These are phyloP conservation scores for Escallonia herrerae DNA, from an alignment of 129 eudicot species.

Conservation along the genomic window DNA sequence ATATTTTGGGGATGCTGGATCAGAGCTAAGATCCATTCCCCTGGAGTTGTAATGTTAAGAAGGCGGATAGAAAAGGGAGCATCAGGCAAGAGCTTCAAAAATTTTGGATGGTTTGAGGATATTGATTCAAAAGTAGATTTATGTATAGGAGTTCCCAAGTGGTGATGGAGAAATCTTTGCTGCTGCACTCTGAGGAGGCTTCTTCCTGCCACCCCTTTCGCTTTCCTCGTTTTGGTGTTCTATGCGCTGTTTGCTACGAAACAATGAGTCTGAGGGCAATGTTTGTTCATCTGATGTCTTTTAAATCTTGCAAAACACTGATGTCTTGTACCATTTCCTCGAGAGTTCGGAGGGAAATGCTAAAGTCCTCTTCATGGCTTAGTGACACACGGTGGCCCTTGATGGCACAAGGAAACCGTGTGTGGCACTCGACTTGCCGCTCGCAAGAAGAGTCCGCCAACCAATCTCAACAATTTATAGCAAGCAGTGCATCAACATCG, in stretches of 20 bases:
- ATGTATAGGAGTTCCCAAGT: constrained; percentile 15
- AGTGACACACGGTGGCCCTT: too few relatives aligned
- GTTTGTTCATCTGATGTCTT: too few relatives aligned
- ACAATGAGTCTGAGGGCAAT: too few relatives aligned
- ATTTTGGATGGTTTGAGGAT: constrained; percentile 39
- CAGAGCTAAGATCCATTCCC: neutral
- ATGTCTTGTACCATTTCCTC: too few relatives aligned
- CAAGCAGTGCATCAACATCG: too few relatives aligned
- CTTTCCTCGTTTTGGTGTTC: neutral
- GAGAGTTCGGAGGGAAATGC: too few relatives aligned
- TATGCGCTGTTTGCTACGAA: neutral
- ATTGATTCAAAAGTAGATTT: neutral
- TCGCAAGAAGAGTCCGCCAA: too few relatives aligned
- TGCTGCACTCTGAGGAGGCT: constrained; percentile 5
- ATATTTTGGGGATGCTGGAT: constrained; percentile 16
- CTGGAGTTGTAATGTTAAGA: neutral
- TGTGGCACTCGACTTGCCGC: too few relatives aligned
- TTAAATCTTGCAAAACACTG: too few relatives aligned
- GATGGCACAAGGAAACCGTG: too few relatives aligned
- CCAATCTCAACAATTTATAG: too few relatives aligned
- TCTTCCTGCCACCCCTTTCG: neutral
- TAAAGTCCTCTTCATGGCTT: too few relatives aligned
- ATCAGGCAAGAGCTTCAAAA: constrained; percentile 29
- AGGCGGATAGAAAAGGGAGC: constrained; percentile 18
- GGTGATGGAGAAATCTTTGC: constrained; percentile 6